Evolutionary conservation across 148 eudicot genomes (phyloP).

Genomic region (Vaccinium myrtillus): DNA sequence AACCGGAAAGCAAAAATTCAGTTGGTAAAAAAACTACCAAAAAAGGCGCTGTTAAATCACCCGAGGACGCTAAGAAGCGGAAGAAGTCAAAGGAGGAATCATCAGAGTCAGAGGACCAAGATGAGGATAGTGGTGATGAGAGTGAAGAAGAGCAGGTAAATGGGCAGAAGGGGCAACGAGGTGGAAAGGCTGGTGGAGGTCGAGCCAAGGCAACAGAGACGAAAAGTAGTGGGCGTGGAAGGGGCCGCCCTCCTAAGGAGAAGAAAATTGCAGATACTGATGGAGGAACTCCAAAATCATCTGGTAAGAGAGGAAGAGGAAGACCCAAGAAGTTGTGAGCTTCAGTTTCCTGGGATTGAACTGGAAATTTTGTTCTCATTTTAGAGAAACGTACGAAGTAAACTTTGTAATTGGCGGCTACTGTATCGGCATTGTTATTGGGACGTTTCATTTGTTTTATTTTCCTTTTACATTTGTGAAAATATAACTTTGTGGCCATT

Average conservation of each 20-base stretch:
- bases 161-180: conserved; percentile 52
- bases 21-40: conserved; percentile 47
- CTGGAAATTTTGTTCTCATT: conserved; percentile 21
- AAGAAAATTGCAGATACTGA: conserved; percentile 28
- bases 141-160: conserved; percentile 58
- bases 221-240: conserved; percentile 43
- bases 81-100: conserved; percentile 60
- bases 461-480: background rate
- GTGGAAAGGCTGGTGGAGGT: conserved; percentile 76
- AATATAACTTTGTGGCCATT: background rate
- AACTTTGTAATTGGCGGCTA: background rate
- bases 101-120: conserved; percentile 70
- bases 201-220: conserved; percentile 34
- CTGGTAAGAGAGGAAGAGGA: conserved; percentile 76
- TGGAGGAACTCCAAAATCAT: conserved; percentile 36
- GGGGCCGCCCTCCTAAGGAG: conserved; percentile 55
- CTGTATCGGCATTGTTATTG: background rate
- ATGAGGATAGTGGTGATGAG: conserved; percentile 45
- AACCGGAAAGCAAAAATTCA: conserved; percentile 30
- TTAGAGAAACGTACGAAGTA: background rate
- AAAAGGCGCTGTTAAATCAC: conserved; percentile 35
- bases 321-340: conserved; percentile 56
- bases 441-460: background rate
- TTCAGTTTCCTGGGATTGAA: background rate
- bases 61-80: conserved; percentile 65